Conservation (phyloP, 441 rosid species). For the Corymbia citriodora region DNA sequence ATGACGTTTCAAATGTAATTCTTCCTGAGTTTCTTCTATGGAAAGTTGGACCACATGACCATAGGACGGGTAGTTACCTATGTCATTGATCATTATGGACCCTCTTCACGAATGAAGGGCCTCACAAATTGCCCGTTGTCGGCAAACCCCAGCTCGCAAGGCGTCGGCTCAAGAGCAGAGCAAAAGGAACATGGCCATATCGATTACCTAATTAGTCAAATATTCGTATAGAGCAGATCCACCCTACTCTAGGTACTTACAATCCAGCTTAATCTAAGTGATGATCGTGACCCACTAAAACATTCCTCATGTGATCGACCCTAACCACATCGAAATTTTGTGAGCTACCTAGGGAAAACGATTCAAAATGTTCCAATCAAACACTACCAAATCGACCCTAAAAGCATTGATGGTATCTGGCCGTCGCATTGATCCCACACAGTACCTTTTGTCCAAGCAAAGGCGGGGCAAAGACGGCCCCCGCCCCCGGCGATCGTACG, state of each 20-base stretch:
- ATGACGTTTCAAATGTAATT: neutral
- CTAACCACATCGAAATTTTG: neutral
- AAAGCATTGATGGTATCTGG: neutral
- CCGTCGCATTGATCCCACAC: neutral
- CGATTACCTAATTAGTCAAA: too few species aligned
- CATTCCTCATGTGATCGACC: neutral
- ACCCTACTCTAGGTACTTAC: neutral
- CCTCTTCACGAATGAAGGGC: neutral
- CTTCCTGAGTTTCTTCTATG: neutral
- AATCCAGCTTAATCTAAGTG: neutral
- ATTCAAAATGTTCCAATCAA: neutral
- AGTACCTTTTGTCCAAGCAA: neutral
- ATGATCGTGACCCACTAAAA: neutral
- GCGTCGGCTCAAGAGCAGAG: neutral
- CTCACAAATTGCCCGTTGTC: rapidly evolving
- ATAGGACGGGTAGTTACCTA: rapidly evolving
- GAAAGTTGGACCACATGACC: neutral
- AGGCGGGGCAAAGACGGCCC: neutral
- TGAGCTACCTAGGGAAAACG: neutral
- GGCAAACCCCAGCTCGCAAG: neutral
- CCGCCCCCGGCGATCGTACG: neutral
- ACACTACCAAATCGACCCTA: neutral
- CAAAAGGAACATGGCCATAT: neutral
- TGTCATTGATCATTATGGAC: neutral
- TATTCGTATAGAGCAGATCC: neutral